Evolutionary conservation across 768 basidiomycete genomes (phyloP).

Genomic region (Russula olivacea): DNA sequence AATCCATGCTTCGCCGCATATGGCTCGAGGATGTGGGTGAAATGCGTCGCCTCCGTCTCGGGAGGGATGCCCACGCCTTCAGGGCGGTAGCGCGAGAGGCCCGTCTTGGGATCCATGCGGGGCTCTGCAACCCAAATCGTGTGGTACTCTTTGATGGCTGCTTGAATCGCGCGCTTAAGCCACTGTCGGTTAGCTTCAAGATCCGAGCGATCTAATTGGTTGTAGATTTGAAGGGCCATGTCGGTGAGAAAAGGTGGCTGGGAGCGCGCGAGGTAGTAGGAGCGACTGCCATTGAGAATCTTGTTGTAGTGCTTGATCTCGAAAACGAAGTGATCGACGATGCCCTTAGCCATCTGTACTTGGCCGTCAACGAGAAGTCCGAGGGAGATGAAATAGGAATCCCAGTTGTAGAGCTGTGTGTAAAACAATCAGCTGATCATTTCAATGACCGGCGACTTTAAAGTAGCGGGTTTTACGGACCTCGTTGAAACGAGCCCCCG

Average conservation of each 20-base stretch:
- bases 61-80: conserved; percentile 95
- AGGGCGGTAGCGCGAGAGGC: conserved; percentile 90
- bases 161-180: conserved; percentile 94
- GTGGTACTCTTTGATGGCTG: conserved; percentile 98
- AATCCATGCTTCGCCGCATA: conserved; percentile 89
- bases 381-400: conserved; percentile 90
- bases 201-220: conserved; percentile 85
- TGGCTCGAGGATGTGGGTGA: conserved; percentile 95
- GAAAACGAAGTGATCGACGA: conserved; percentile 99
- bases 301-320: conserved; percentile 98
- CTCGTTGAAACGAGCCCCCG: conserved; percentile 92
- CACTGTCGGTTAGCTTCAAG: conserved; percentile 75
- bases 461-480: conserved; percentile 38
- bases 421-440: background rate
- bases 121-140: conserved; percentile 95
- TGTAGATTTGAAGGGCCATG: conserved; percentile 97
- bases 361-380: conserved; percentile 94
- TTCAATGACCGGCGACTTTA: background rate
- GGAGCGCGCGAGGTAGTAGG: conserved; percentile 90
- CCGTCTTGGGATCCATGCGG: conserved; percentile 89
- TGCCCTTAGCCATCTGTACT: conserved; percentile 90
- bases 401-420: conserved; percentile 84
- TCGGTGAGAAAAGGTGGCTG: conserved; percentile 99
- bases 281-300: conserved; percentile 93
- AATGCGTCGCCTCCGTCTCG: conserved; percentile 97